Conservation (phyloP, 2,329 filamentous ascomycete genomes). For the Pseudocercospora vitis region DNA sequence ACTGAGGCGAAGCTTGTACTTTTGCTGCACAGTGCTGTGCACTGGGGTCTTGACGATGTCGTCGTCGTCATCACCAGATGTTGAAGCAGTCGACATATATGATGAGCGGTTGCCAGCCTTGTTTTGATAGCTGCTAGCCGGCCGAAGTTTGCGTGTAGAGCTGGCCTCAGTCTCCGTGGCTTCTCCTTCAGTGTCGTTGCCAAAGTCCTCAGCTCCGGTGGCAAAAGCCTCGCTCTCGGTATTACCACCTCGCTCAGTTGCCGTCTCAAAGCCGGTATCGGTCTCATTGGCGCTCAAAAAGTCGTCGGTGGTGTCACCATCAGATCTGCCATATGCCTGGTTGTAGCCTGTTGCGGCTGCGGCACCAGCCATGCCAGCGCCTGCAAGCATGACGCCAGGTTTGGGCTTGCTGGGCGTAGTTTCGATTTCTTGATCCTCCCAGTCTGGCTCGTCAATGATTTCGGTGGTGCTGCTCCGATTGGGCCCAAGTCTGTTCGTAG, state of each 20-base stretch:
- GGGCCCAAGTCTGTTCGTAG: constrained; percentile 70
- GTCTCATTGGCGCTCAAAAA: constrained; percentile 79
- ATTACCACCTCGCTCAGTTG: constrained; percentile 69
- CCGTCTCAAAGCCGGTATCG: constrained; percentile 64
- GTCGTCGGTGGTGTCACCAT: constrained; percentile 59
- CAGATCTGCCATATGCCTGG: constrained; percentile 49
- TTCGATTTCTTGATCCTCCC: constrained; percentile 77
- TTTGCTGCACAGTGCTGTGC: constrained; percentile 62
- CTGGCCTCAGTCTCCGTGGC: constrained; percentile 79
- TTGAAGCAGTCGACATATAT: constrained; percentile 85
- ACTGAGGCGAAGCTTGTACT: constrained; percentile 70
- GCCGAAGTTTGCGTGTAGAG: constrained; percentile 20
- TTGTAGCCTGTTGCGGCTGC: constrained; percentile 64
- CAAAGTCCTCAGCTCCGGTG: constrained; percentile 77
- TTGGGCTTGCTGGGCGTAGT: constrained; percentile 56
- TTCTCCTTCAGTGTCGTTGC: constrained; percentile 67
- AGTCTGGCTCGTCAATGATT: constrained; percentile 75
- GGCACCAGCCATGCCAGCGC: constrained; percentile 38
- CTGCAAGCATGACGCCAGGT: constrained; percentile 28
- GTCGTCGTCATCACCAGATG: constrained; percentile 72
- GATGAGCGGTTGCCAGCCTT: constrained; percentile 63
- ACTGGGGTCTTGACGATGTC: constrained; percentile 59
- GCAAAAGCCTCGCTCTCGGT: constrained; percentile 89
- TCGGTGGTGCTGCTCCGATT: constrained; percentile 74
- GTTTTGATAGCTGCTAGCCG: constrained; percentile 33